Percentiles rank a stretch among this genome's conserved stretches.
Evolutionary conservation across 2,329 filamentous ascomycete species (phyloP).

Genomic region (Grosmannia huntii): DNA sequence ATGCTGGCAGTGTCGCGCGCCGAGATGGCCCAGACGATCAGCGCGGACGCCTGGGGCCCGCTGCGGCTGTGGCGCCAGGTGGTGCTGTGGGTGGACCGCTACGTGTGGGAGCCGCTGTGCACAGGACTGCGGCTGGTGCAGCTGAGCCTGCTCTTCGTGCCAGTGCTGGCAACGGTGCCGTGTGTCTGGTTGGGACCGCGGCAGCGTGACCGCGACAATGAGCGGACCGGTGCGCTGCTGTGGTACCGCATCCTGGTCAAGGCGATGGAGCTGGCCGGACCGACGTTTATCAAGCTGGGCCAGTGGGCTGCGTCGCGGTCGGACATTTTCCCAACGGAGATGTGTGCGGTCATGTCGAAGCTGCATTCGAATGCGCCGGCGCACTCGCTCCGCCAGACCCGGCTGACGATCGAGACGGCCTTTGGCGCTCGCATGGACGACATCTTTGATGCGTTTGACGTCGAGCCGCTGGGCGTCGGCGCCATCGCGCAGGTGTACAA

Average conservation of each 20-base stretch:
- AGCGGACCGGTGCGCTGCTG: conserved; percentile 74
- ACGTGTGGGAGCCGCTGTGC: conserved; percentile 72
- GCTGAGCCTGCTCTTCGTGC: conserved; percentile 77
- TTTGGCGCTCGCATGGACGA: conserved; percentile 81
- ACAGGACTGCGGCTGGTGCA: conserved; percentile 84
- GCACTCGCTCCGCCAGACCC: conserved; percentile 71
- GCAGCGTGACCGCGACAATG: conserved; percentile 52
- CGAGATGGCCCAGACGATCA: conserved; percentile 61
- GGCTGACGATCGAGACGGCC: conserved; percentile 63
- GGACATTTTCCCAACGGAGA: conserved; percentile 87
- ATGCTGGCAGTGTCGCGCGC: conserved; percentile 75
- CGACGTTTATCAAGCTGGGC: conserved; percentile 96
- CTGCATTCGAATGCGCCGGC: conserved; percentile 91
- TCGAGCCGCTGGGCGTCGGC: conserved; percentile 79
- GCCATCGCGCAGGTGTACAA: conserved; percentile 98
- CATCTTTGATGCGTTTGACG: conserved; percentile 93
- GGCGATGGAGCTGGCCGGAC: conserved; percentile 84
- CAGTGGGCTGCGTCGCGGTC: conserved; percentile 97
- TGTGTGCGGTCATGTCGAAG: conserved; percentile 89
- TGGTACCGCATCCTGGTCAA: conserved; percentile 86
- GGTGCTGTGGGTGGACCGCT: conserved; percentile 55
- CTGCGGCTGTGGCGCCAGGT: conserved; percentile 44
- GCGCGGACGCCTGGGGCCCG: conserved; percentile 47
- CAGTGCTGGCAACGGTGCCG: conserved; percentile 71
- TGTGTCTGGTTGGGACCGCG: conserved; percentile 65